Base-by-base conservation (phyloP, 176 grass and related monocot genomes). In the Musa itinerans region DNA sequence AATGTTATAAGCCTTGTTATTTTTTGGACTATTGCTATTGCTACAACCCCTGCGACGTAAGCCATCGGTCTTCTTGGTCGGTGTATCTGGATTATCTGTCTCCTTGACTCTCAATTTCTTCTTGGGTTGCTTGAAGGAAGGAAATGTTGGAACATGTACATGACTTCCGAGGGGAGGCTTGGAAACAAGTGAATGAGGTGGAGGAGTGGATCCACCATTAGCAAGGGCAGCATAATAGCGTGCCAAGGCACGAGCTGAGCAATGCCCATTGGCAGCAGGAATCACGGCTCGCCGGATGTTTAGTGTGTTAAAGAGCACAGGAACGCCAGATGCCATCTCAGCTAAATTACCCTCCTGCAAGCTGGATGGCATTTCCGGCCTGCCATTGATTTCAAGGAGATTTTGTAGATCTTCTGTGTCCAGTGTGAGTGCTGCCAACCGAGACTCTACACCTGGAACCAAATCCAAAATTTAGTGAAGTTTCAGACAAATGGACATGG, bases 241-340 rank as follows among this genome's bases (percentile, higher is more conserved):
- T n/a, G 95, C 95, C 0, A 98, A 84, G 0, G 95, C 95, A 8
- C 95, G 95, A 34, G 90, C 95, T 0, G 95, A 98, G 70, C 91
- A 91, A 78, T 98, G 95, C 11, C 95, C 88, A 6, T 98, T 98
- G 48, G 90, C 95, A 20, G 90, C 95, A 13, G 95, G 95, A 79
- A 98, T 80, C 65, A 94, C 89, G 59, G 90, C 88, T 27, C 95
- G 82, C 2, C 90, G 95, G 22, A 94, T 53, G 53, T 98, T 93
- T 43, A 98, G 27, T 17, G 90, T 89, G 86, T 98, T 98, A 55
- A 98, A 98, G 29, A 98, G 73, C 23, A 85, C 73, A 0, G 88
- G 88, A 27, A 93, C 11, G 7, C 88, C 90, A 1, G 88, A 63
- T 1, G 82, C 90, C 61, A 98, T 89, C 84, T 89, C 90, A 1